Percentiles rank a stretch among this genome's conserved stretches.
phyloP scores from a whole-genome alignment of 495 filamentous ascomycete species.

The Beverwykella pulmonaria region DNA sequence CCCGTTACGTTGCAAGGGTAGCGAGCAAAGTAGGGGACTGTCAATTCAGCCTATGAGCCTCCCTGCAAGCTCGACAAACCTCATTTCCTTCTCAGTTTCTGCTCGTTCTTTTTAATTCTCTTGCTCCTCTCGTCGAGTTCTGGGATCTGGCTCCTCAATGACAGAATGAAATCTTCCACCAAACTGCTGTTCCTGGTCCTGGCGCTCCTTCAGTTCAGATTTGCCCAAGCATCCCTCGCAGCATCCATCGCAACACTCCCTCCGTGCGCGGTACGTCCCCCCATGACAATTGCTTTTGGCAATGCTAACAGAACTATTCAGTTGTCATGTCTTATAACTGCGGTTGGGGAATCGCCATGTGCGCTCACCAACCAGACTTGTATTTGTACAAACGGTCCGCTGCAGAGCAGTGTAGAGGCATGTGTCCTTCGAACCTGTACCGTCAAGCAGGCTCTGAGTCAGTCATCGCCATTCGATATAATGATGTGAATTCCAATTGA shows the following conservation, averaged over 20 bases:
- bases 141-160: background rate
- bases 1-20: background rate
- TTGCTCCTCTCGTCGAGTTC: background rate
- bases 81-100: background rate
- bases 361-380: conserved; percentile 24
- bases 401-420: conserved; percentile 15
- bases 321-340: conserved; percentile 20
- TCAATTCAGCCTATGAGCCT: background rate
- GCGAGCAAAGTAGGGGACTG: background rate
- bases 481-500: background rate
- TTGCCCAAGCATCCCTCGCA: background rate
- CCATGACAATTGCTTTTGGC: background rate
- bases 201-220: background rate
- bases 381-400: conserved; percentile 16
- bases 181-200: background rate
- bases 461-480: background rate
- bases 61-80: background rate
- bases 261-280: background rate
- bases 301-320: conserved; percentile 3
- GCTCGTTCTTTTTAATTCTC: background rate
- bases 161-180: background rate
- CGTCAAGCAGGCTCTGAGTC: conserved; percentile 20
- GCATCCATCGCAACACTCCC: background rate
- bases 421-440: conserved; percentile 29
- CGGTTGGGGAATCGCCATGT: conserved; percentile 16